Evolutionary conservation across 2,329 filamentous ascomycete genomes (phyloP), one percentile per base, ranked within the genome.

Genomic region (Nemania sp.): DNA sequence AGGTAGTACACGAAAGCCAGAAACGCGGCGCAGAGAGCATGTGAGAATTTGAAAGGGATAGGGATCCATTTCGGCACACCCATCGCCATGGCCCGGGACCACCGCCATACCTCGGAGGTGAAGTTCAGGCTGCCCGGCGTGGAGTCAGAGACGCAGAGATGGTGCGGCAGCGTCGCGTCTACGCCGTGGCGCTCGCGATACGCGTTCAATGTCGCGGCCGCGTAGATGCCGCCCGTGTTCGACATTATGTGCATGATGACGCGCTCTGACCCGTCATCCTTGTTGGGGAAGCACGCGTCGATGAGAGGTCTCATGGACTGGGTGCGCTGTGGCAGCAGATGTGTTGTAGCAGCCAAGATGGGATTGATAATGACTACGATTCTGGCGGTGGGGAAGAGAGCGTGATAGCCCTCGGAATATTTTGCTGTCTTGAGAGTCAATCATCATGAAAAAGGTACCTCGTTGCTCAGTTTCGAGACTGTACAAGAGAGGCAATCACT

Each of bases 191-290:
- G 67, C 15, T 75, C 62, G 3, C 66, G 66, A 64, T 77, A 81
- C 0, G 74, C 77, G 56, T 80, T 72, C 11, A 81, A 62, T 0
- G 77, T 75, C 1, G 79, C 74, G 0, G 77, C 78, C 43, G 75
- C 73, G 70, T 78, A 80, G 52, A 81, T 80, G 14, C 75, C 79
- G 12, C 82, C 82, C 0, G 80, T 82, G 65, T 83, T 84, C 56
- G 80, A 84, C 75, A 84, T 81, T 59, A 72, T 70, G 50, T 84
- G 81, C 1, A 80, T 64, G 15, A 83, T 67, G 11, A 84, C 68
- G 2, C 73, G 68, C 42, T 66, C 64, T 3, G 54, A 56, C 14
- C 39, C 46, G 17, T 67, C 54, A 6, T 64, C 63, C 23, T 51
- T 56, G 26, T 42, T 52, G 12, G 64, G 67, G 43, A 74, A 75